These are phyloP conservation scores for Ziziphus jujuba DNA, from an alignment of 306 rosid genomes.

Conservation along the genomic window DNA sequence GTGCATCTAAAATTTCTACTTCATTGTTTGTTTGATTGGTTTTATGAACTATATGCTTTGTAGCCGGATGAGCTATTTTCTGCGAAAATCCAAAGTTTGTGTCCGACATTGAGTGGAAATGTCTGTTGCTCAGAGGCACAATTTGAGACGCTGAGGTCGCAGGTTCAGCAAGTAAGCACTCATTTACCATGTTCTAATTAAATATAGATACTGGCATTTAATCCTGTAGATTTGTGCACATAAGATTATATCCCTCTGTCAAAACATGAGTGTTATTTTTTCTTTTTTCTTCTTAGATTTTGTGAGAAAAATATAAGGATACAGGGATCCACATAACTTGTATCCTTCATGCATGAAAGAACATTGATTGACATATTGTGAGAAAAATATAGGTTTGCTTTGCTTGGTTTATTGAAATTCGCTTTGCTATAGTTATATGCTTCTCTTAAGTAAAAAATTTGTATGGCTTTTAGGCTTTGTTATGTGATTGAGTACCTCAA, in stretches of 20 bases:
- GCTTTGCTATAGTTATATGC: no score
- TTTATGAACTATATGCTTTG: slow-evolving; percentile 19
- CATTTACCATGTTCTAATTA: neutral
- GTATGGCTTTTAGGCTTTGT: no score
- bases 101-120: slow-evolving; percentile 78
- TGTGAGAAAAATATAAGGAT: no score
- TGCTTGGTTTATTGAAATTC: no score
- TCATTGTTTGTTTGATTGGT: slow-evolving; percentile 1
- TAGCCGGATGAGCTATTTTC: slow-evolving; percentile 88
- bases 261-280: neutral
- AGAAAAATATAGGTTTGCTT: no score
- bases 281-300: no score
- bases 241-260: neutral
- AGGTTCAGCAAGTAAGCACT: slow-evolving; percentile 82
- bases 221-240: neutral
- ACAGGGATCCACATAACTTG: no score
- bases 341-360: no score
- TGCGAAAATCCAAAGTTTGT: slow-evolving; percentile 86
- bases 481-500: no score
- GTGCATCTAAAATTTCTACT: neutral
- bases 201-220: neutral
- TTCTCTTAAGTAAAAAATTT: no score
- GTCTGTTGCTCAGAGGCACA: slow-evolving; percentile 87
- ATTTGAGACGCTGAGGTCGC: slow-evolving; percentile 74
- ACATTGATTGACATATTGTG: no score